Evolutionary conservation across 2,329 filamentous ascomycete species (phyloP).

Genomic region (Alternaria burnsii): DNA sequence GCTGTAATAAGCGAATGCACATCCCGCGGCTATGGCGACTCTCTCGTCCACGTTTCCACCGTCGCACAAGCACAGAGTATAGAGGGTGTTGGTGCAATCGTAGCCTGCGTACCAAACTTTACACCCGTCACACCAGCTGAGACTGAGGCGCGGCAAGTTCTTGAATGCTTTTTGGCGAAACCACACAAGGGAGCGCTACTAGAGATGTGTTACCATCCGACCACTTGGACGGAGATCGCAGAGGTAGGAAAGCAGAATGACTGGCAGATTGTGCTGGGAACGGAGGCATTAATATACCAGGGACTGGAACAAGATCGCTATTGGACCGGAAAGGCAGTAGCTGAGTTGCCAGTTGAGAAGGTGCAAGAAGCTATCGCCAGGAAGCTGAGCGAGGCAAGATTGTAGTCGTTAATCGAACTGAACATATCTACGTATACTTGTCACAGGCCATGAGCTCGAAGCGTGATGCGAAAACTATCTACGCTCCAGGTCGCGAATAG

Average conservation of each 20-base stretch:
- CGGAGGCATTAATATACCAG: slow-evolving; percentile 80
- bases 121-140: slow-evolving; percentile 72
- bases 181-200: slow-evolving; percentile 72
- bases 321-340: slow-evolving; percentile 71
- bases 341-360: slow-evolving; percentile 66
- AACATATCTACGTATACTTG: background rate
- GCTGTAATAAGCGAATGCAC: slow-evolving; percentile 72
- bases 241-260: slow-evolving; percentile 67
- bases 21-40: slow-evolving; percentile 66
- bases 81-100: slow-evolving; percentile 70
- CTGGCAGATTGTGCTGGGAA: slow-evolving; percentile 79
- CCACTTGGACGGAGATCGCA: slow-evolving; percentile 70
- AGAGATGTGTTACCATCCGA: slow-evolving; percentile 86
- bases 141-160: slow-evolving; percentile 65
- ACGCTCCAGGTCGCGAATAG: slow-evolving; percentile 70
- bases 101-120: slow-evolving; percentile 80
- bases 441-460: background rate
- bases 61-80: slow-evolving; percentile 67
- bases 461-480: background rate
- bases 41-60: slow-evolving; percentile 68
- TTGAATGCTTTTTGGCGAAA: slow-evolving; percentile 59
- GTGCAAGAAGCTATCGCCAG: slow-evolving; percentile 64
- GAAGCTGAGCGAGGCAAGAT: slow-evolving; percentile 37
- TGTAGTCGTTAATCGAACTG: slow-evolving; percentile 22
- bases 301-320: slow-evolving; percentile 70